Evolutionary conservation across 768 basidiomycete species (phyloP).

Genomic region (Boletus subparvulus): DNA sequence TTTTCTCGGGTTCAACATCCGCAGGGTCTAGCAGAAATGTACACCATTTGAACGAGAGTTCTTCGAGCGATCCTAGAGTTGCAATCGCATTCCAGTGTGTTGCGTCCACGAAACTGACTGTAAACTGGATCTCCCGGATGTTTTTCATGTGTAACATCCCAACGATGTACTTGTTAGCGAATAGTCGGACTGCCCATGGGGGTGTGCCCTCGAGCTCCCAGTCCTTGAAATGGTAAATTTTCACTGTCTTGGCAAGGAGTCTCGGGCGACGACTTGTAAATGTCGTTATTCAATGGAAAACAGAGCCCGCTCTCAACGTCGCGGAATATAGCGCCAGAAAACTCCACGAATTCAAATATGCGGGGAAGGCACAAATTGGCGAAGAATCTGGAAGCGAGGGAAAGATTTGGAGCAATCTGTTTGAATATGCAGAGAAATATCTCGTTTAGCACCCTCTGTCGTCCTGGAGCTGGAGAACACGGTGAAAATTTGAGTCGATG

Average conservation of each 20-base stretch:
- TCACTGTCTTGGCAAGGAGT: conserved; percentile 31
- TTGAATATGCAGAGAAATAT: conserved; percentile 43
- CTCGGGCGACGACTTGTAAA: background rate
- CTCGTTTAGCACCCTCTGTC: conserved; percentile 37
- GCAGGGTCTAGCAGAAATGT: background rate
- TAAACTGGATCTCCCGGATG: conserved; percentile 15
- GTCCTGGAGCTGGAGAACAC: conserved; percentile 26
- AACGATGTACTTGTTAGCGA: background rate
- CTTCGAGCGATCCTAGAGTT: conserved; percentile 13
- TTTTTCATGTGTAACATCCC: conserved; percentile 20
- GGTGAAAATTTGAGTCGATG: background rate
- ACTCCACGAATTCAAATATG: conserved; percentile 36
- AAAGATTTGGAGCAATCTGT: conserved; percentile 31
- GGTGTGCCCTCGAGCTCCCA: background rate
- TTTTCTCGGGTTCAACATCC: background rate
- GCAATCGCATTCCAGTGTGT: conserved; percentile 17
- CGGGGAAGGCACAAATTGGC: conserved; percentile 39
- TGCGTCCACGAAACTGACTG: conserved; percentile 2
- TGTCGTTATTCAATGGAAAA: background rate
- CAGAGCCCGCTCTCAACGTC: background rate
- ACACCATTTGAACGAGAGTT: conserved; percentile 12
- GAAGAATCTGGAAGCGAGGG: conserved; percentile 45
- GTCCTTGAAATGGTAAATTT: conserved; percentile 13
- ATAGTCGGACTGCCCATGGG: conserved; percentile 2
- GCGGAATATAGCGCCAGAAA: conserved; percentile 20